These are phyloP conservation scores for Cryptococcus floricola DNA, from an alignment of 1,284 basidiomycete genomes.

Conservation along the genomic window DNA sequence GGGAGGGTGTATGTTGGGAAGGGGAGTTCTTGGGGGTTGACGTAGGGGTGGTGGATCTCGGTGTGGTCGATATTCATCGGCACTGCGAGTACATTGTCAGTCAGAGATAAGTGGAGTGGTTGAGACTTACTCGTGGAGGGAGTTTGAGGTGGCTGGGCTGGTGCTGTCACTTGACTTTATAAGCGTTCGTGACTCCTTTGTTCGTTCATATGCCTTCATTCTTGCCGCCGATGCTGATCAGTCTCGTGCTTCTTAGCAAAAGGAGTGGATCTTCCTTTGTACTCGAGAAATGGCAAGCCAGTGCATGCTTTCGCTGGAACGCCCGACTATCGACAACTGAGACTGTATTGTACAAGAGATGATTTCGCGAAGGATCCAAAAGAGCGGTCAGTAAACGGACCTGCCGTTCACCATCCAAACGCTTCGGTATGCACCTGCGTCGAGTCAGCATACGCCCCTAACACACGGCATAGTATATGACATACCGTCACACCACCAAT, in stretches of 20 bases:
- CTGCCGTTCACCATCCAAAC: slow-evolving; percentile 5
- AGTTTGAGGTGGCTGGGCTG: not conserved
- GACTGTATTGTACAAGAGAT: too few relatives aligned
- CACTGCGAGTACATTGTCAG: slow-evolving; percentile 8
- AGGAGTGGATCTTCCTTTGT: too few relatives aligned
- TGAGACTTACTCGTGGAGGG: not conserved
- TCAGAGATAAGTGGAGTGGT: not conserved
- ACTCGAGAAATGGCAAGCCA: too few relatives aligned
- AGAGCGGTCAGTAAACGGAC: not conserved
- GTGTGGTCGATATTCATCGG: slow-evolving; percentile 32
- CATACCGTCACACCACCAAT: slow-evolving; percentile 6
- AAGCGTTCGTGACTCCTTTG: not conserved
- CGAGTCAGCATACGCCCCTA: not conserved
- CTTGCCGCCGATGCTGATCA: too few relatives aligned
- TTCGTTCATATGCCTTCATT: not conserved
- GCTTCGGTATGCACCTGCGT: slow-evolving; percentile 5
- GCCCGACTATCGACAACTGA: too few relatives aligned
- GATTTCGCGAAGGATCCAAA: too few relatives aligned
- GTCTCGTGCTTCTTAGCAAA: too few relatives aligned
- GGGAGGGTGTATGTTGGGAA: slow-evolving; percentile 35
- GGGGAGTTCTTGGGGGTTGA: slow-evolving; percentile 38
- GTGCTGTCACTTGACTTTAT: not conserved
- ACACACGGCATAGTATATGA: not conserved
- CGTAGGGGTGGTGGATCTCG: slow-evolving; percentile 37
- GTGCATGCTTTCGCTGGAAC: too few relatives aligned